Percentiles rank a stretch among this genome's conserved stretches.
Conservation (phyloP, 306 rosid genomes). For the Dalbergia oliveri region DNA sequence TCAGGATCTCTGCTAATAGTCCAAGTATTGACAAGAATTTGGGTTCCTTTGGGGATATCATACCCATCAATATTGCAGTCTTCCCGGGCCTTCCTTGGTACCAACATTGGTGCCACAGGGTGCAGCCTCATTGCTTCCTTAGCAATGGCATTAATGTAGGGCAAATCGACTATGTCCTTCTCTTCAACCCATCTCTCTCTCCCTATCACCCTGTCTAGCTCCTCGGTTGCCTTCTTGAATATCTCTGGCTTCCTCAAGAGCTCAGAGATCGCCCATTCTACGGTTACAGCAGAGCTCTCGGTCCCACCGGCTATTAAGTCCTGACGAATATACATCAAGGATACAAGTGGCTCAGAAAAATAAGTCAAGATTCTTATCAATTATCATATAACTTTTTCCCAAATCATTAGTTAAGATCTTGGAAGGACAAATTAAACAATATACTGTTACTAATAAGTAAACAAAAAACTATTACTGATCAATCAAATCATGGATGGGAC, state of each 20-base stretch:
- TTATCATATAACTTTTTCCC: too few relatives aligned
- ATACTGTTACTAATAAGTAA: too few relatives aligned
- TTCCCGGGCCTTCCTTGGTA: slow-evolving; percentile 61
- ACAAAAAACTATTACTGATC: too few relatives aligned
- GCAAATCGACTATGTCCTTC: slow-evolving; percentile 66
- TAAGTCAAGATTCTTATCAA: too few relatives aligned
- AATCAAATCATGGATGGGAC: too few relatives aligned
- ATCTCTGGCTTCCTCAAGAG: slow-evolving; percentile 67
- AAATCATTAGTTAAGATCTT: too few relatives aligned
- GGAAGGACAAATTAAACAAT: too few relatives aligned
- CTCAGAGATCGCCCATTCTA: slow-evolving; percentile 87
- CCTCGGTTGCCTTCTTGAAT: slow-evolving; percentile 66
- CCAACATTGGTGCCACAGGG: slow-evolving; percentile 87
- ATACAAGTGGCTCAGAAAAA: neutral
- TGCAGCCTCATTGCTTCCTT: slow-evolving; percentile 87
- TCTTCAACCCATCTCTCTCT: slow-evolving; percentile 91
- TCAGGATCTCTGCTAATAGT: slow-evolving; percentile 72
- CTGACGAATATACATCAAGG: slow-evolving; percentile 36
- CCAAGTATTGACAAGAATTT: slow-evolving; percentile 63
- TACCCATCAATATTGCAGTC: slow-evolving; percentile 63
- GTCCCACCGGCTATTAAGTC: slow-evolving; percentile 86
- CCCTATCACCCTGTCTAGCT: slow-evolving; percentile 74
- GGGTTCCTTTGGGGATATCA: slow-evolving; percentile 77
- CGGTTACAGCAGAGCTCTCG: slow-evolving; percentile 74
- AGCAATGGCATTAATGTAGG: slow-evolving; percentile 60